Evolutionary conservation across 345 rosid genomes (phyloP), one percentile per base, ranked within the genome.

Genomic region (Boechera retrofracta): DNA sequence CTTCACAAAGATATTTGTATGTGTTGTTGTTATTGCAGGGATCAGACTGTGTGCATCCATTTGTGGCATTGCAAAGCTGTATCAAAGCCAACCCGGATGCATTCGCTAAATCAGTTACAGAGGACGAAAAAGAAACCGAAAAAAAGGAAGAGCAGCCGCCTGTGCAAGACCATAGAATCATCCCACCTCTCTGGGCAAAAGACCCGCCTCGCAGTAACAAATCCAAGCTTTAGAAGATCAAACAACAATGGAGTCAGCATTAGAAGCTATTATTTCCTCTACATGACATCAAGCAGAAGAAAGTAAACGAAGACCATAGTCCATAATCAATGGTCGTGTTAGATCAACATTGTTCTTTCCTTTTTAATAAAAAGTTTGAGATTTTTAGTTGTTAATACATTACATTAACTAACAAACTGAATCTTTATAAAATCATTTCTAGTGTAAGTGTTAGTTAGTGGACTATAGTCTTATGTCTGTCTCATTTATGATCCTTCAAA

Each of bases 61-160:
- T 94, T 57, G 85, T 94, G 45, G 92, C 97, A 47, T 82, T 94
- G 83, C 98, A 92, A 84, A 82, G 69, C 63, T 92, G 98, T 77
- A 88, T 94, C 54, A 90, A 90, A 82, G 87, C 77, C 5, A 86
- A 92, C 53, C 98, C 98, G 0, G 63, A 74, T 55, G 95, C 94
- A 56, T 94, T 92, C 81, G 81, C 94, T 4, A 85, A 85, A 80
- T 87, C 85, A 6, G 74, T 85, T 73, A 47, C 74, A 48, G 87
- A 74, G 38, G 89, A 72, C 11, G 82, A 79, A 1, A 71, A 79
- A 1, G 72, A 81, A 41, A 82, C 68, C 42, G 77, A 81, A 83
- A 80, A 76, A 58, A 86, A 84, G 36, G 89, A 86, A 76, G 88
- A 83, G 63, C 62, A 64, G 28, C 62, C 5, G 24, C 66, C 68